Evolutionary conservation across 2,329 filamentous ascomycete genomes (phyloP).

Genomic region (Achaetomium macrosporum): DNA sequence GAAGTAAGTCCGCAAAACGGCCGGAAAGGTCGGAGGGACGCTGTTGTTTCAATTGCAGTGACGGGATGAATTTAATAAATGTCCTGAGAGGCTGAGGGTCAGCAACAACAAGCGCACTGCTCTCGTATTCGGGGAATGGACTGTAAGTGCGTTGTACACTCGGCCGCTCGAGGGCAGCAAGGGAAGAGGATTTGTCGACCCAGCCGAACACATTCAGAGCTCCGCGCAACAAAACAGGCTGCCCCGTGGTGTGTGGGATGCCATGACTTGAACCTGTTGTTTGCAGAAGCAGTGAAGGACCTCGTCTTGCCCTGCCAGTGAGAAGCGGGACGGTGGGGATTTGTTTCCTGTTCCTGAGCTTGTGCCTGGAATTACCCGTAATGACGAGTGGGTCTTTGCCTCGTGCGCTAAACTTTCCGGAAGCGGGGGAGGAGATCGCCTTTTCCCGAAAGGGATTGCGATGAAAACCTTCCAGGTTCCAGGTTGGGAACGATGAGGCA

Average conservation of each 20-base stretch:
- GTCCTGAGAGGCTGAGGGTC: no score
- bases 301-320: background rate
- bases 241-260: background rate
- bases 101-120: no score
- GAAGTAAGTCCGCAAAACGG: background rate
- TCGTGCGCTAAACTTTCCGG: background rate
- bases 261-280: background rate
- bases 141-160: no score
- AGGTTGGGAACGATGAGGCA: slow-evolving; percentile 1
- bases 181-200: no score
- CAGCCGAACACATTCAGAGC: no score
- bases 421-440: slow-evolving; percentile 4
- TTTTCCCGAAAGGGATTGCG: slow-evolving; percentile 9
- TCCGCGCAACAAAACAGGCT: background rate
- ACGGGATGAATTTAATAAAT: no score
- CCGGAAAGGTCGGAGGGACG: background rate
- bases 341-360: slow-evolving; percentile 17
- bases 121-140: no score
- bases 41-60: background rate
- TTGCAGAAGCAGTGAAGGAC: background rate
- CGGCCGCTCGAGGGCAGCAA: no score
- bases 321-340: background rate
- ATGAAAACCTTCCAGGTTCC: no score
- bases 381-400: background rate
- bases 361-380: slow-evolving; percentile 9